Percentiles rank a stretch among this genome's conserved stretches.
phyloP scores from a whole-genome alignment of 1,284 basidiomycete genomes.

The Ustilago xerochloae region DNA sequence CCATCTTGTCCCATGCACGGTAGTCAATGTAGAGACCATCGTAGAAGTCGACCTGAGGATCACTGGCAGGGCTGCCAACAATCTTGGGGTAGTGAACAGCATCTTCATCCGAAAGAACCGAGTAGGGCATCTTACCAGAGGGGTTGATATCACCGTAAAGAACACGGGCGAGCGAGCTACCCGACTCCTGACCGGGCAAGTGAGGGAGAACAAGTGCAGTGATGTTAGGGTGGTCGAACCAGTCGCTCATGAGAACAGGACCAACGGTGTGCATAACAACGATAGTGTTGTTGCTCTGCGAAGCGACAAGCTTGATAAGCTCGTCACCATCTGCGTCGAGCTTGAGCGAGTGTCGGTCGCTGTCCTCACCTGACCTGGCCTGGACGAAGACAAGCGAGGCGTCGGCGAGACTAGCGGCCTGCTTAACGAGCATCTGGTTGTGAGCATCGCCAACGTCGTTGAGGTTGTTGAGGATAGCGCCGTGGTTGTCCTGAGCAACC shows the following conservation, averaged over 20 bases:
- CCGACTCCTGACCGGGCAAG: conserved; percentile 49
- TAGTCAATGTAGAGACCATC: conserved; percentile 80
- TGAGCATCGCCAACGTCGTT: conserved; percentile 39
- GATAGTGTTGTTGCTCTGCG: conserved; percentile 76
- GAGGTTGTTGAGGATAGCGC: conserved; percentile 37
- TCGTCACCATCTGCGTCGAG: conserved; percentile 67
- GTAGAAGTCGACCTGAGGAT: conserved; percentile 74
- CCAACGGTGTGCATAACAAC: conserved; percentile 78
- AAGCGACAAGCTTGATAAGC: conserved; percentile 67
- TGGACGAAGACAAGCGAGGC: conserved; percentile 47
- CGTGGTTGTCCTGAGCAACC: conserved; percentile 18
- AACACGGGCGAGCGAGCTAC: conserved; percentile 34
- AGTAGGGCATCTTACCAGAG: conserved; percentile 47
- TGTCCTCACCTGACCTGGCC: conserved; percentile 70
- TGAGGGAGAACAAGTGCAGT: conserved; percentile 40
- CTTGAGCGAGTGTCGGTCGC: conserved; percentile 68
- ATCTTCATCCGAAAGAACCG: conserved; percentile 24
- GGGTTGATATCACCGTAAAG: conserved; percentile 46
- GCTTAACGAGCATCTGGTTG: conserved; percentile 29
- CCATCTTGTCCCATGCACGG: conserved; percentile 76
- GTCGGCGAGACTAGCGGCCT: conserved; percentile 25
- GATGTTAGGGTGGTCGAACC: conserved; percentile 49
- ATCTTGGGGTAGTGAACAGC: conserved; percentile 65
- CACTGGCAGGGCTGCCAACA: conserved; percentile 57
- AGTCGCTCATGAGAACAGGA: conserved; percentile 46